Evolutionary conservation across 805 yeast species (phyloP).

Genomic region (Cyberlindnera subsufficiens): DNA sequence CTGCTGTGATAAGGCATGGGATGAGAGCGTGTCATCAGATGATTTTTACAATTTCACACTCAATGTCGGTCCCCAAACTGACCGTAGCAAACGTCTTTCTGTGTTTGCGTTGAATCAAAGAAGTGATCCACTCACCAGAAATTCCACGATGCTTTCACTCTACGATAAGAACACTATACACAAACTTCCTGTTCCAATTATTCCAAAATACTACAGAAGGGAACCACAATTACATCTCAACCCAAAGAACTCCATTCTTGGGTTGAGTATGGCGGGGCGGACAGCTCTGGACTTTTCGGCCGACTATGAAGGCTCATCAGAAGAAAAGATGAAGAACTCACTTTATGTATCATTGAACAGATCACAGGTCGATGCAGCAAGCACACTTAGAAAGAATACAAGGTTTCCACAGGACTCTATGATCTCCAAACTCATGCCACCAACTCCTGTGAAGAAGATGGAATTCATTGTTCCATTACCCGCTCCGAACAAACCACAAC

Average conservation of each 20-base stretch:
- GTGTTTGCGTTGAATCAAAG: slow-evolving; percentile 31
- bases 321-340: slow-evolving; percentile 6
- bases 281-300: slow-evolving; percentile 2
- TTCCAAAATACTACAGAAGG: slow-evolving; percentile 7
- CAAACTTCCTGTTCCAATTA: slow-evolving; percentile 15
- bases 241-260: slow-evolving; percentile 22
- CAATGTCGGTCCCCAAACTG: slow-evolving; percentile 23
- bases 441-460: slow-evolving; percentile 64
- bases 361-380: slow-evolving; percentile 12
- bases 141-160: slow-evolving; percentile 33
- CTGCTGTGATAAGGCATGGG: slow-evolving; percentile 25
- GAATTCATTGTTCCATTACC: slow-evolving; percentile 33
- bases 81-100: slow-evolving; percentile 29
- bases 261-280: slow-evolving; percentile 10
- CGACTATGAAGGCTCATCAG: slow-evolving; percentile 3
- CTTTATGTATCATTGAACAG: slow-evolving; percentile 19
- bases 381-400: slow-evolving; percentile 19
- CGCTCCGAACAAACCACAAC: slow-evolving; percentile 18
- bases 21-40: slow-evolving; percentile 24
- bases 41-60: slow-evolving; percentile 18
- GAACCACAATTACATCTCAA: slow-evolving; percentile 17
- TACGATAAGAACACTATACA: slow-evolving; percentile 17
- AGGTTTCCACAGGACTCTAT: slow-evolving; percentile 42
- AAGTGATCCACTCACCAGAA: slow-evolving; percentile 33
- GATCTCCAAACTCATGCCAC: slow-evolving; percentile 45